Percentiles rank a stretch among this genome's conserved stretches.
Evolutionary conservation across 1,284 basidiomycete species (phyloP).

Genomic region (Rhodotorula sp.): DNA sequence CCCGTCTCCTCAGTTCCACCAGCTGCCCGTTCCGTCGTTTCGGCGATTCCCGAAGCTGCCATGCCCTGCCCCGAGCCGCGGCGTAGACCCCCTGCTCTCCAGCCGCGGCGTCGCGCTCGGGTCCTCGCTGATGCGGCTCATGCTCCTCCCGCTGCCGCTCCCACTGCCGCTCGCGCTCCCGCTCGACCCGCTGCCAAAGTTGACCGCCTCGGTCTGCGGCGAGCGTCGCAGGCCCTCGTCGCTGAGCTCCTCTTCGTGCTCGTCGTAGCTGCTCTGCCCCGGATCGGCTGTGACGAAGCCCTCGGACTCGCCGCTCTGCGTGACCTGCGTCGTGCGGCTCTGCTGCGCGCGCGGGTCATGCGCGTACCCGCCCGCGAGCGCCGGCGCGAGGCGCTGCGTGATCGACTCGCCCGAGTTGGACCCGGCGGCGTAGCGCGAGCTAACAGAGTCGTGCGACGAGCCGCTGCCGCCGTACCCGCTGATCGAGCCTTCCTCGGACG

Average conservation of each 20-base stretch:
- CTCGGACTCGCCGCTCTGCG: slow-evolving; percentile 17
- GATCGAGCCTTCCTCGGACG: slow-evolving; percentile 10
- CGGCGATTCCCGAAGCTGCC: slow-evolving; percentile 18
- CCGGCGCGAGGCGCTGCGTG: slow-evolving; percentile 8
- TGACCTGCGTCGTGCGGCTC: slow-evolving; percentile 16
- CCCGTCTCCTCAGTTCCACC: slow-evolving; percentile 27
- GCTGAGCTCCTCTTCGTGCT: slow-evolving; percentile 20
- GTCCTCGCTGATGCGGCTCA: slow-evolving; percentile 1
- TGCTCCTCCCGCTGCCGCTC: slow-evolving; percentile 2
- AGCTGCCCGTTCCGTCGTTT: slow-evolving; percentile 28
- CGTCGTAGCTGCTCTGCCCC: slow-evolving; percentile 20
- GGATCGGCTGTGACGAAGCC: slow-evolving; percentile 30
- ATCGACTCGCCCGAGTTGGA: slow-evolving; percentile 3
- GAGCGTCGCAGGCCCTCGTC: slow-evolving; percentile 2
- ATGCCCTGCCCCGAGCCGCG: slow-evolving; percentile 29
- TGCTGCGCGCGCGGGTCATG: slow-evolving; percentile 5
- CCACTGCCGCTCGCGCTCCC: slow-evolving; percentile 2
- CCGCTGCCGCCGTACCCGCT: slow-evolving; percentile 14
- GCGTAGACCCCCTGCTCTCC: slow-evolving; percentile 17
- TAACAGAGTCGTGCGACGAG: too few species aligned
- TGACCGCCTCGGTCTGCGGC: slow-evolving; percentile 19
- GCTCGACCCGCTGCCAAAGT: slow-evolving; percentile 31
- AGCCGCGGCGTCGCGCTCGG: slow-evolving; percentile 8
- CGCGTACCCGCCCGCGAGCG: slow-evolving; percentile 17
- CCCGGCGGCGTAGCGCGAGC: background rate